A percentile compares a stretch with the other conserved stretches of the same genome.
Evolutionary conservation across 2,329 filamentous ascomycete genomes (phyloP).

Genomic region (Reticulascus tulasneorum): DNA sequence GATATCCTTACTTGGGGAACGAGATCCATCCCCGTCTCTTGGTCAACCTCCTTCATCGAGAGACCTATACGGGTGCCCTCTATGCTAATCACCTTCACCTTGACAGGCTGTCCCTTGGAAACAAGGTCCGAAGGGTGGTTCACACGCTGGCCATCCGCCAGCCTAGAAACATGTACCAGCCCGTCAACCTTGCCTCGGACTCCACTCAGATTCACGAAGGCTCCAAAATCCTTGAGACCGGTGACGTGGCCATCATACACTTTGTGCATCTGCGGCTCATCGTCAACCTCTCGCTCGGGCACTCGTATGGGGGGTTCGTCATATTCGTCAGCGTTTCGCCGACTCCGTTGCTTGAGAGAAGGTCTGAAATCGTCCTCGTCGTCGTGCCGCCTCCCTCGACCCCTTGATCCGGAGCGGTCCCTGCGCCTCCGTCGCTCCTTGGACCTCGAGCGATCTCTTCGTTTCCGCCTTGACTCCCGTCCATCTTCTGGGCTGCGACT

Average conservation of each 20-base stretch:
- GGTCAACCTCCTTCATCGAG: conserved; percentile 97
- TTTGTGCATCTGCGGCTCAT: conserved; percentile 76
- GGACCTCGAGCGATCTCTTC: conserved; percentile 37
- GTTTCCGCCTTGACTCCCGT: conserved; percentile 35
- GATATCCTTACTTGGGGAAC: conserved; percentile 73
- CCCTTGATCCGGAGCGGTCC: conserved; percentile 31
- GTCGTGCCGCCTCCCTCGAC: too few species aligned
- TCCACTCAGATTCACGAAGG: conserved; percentile 87
- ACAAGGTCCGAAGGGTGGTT: conserved; percentile 90
- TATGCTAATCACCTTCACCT: conserved; percentile 87
- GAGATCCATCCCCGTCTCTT: conserved; percentile 79
- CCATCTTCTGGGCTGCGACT: conserved; percentile 56
- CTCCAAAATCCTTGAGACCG: conserved; percentile 91
- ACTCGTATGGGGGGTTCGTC: conserved; percentile 62
- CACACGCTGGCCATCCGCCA: conserved; percentile 79
- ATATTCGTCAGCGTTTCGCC: conserved; percentile 38
- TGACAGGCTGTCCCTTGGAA: conserved; percentile 74
- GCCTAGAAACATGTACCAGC: conserved; percentile 87
- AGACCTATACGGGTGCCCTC: conserved; percentile 78
- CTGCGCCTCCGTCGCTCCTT: conserved; percentile 33
- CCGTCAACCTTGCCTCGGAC: conserved; percentile 88
- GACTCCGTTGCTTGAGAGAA: conserved; percentile 20
- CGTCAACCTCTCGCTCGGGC: conserved; percentile 73
- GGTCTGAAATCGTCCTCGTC: conserved; percentile 44
- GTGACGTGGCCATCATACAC: conserved; percentile 88